Evolutionary conservation across 805 yeast genomes (phyloP), one percentile per base, ranked within the genome.

Genomic region (Cyberlindnera samutprakarnensis): DNA sequence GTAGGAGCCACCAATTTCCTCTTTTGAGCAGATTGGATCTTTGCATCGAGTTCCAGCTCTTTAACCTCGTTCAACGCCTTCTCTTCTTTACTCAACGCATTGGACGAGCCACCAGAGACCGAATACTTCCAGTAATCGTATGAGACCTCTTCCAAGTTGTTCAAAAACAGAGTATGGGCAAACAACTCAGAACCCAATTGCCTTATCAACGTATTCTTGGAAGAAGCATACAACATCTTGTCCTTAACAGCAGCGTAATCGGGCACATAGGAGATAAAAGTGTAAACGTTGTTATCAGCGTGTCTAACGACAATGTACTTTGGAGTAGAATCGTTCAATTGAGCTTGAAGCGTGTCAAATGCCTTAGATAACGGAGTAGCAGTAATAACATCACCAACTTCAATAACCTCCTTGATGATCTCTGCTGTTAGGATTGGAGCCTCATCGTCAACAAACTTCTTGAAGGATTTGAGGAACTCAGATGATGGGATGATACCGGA

Each of bases 181-280:
- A 62, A 57, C 22, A 53, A 43, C 30, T 61, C 61, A 1, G 63
- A 69, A 7, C 96, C 96, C 24, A 90, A 64, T 40, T 80, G 78
- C 44, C 82, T 74, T 35, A 83, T 59, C 23, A 92, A 57, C 2
- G 92, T 75, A 53, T 75, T 80, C 39, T 85, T 85, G 9, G 94
- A 78, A 3, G 96, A 84, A 5, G 97, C 97, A 54, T 88, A 92
- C 30, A 92, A 65, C 96, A 92, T 92, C 55, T 90, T 92, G 35
- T 71, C 68, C 36, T 87, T 71, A 23, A 90, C 88, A 3, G 78
- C 75, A 7, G 96, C 83, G 31, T 57, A 56, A 53, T 90, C 96
- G 1, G 98, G 96, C 32, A 90, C 88, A 59, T 69, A 88, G 14
- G 92, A 75, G 28, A 87, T 70, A 46, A 90, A 87, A 4, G 73